Base-by-base conservation (phyloP, 2,329 filamentous ascomycete species). In the Alternaria longipes region DNA sequence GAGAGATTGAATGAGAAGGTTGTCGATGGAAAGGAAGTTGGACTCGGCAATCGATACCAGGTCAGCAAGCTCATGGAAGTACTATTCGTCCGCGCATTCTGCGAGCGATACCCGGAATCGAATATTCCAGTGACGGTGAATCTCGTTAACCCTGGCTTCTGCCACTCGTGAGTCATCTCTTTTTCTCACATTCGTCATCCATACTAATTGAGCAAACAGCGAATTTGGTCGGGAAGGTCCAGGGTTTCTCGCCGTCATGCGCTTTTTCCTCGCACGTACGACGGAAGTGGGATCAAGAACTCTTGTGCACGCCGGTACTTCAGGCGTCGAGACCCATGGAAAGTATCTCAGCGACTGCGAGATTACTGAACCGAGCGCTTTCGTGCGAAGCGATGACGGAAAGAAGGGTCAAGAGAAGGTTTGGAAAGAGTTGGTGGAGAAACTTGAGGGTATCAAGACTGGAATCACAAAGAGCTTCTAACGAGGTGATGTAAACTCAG, bases 201-300 rank as follows among this genome's bases (percentile, higher is more conserved):
- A 32, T 32, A 4, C 8, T 47, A 1, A 24, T 12, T 7, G 1
- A 22, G 26, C 9, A 38, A 18, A 30, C 18, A 74, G 71, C 6
- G 67, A 71, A 40, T 62, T 76, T 3, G 41, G 60, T 5, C 69
- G 74, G 32, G 71, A 75, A n/a, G 32, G 18, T 1, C 65, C 64
- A 2, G 51, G 34, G n/a, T 34, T n/a, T 2, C 18, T 70, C 1
- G 49, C 14, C 0, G 32, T 75, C 8, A 7, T 70, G n/a, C 63
- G 67, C 8, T 53, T 67, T 11, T 16, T 75, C 5, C 60, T 78
- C 14, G 79, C 75, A 4, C 67, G 81, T 2, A 76, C 71, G 2
- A 81, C 78, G 0, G 81, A 82, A 59, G 76, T 78, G 2, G 81
- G 82, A 0, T 72, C 71, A 8, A 64, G 81, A 22, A 82, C 76